Conservation (phyloP, 768 basidiomycete genomes). For the Amanita subjunquillea region DNA sequence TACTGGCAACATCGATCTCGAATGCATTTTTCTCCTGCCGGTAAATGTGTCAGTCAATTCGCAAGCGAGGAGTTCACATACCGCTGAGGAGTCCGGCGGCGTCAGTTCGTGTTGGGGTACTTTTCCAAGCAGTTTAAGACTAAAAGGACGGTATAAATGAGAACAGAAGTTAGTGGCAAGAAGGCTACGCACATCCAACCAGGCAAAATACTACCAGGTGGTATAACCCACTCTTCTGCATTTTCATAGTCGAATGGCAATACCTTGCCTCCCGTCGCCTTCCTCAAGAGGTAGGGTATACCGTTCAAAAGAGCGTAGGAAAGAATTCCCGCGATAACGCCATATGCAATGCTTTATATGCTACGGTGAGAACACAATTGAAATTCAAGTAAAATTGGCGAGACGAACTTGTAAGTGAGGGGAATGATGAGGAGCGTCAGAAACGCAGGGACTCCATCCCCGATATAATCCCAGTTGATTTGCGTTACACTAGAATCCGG, state of each 20-base stretch:
- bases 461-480: constrained; percentile 85
- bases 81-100: too few species aligned
- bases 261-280: constrained; percentile 44
- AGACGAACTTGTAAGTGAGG: constrained; percentile 60
- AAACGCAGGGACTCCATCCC: constrained; percentile 81
- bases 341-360: constrained; percentile 66
- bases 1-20: too few species aligned
- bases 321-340: constrained; percentile 71
- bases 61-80: too few species aligned
- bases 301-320: constrained; percentile 70
- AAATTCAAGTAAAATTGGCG: neutral
- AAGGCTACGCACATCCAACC: constrained; percentile 47
- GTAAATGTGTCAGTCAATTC: too few species aligned
- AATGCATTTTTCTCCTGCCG: too few species aligned
- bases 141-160: neutral
- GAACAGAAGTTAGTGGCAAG: neutral
- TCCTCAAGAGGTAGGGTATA: constrained; percentile 46
- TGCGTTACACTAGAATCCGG: constrained; percentile 48
- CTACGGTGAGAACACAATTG: constrained; percentile 1
- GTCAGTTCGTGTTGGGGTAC: neutral
- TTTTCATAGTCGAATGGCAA: constrained; percentile 53
- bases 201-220: constrained; percentile 61
- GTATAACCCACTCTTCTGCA: constrained; percentile 62
- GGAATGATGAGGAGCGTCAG: constrained; percentile 74
- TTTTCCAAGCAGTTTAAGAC: constrained; percentile 1